Evolutionary conservation across 176 grass and related monocot species (phyloP).

Genomic region (Poa pratensis): DNA sequence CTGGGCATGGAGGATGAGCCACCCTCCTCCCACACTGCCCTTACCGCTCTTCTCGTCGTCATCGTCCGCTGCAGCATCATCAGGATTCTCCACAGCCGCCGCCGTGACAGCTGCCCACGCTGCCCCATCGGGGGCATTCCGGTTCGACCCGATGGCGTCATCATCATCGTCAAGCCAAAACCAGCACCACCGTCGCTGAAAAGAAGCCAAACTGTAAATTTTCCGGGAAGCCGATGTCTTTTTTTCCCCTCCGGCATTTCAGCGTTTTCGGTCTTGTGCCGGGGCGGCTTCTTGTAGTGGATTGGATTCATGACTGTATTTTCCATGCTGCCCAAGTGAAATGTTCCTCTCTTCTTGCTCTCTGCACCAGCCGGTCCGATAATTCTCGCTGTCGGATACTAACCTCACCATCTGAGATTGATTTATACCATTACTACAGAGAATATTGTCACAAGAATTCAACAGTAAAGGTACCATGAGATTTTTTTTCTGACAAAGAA

Average conservation of each 20-base stretch:
- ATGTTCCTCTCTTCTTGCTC: constrained; percentile 11
- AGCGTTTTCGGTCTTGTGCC: constrained; percentile 43
- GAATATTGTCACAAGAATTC: constrained; percentile 29
- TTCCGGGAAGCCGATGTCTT: constrained; percentile 40
- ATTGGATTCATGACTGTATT: constrained; percentile 46
- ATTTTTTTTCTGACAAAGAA: not conserved
- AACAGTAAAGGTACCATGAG: constrained; percentile 10
- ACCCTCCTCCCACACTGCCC: constrained; percentile 26
- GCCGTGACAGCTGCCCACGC: constrained; percentile 43
- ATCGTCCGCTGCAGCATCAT: constrained; percentile 90
- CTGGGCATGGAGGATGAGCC: constrained; percentile 61
- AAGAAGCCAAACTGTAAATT: constrained; percentile 53
- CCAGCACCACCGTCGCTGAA: constrained; percentile 30
- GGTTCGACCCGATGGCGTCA: constrained; percentile 41
- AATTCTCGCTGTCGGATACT: constrained; percentile 6
- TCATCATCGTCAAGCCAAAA: constrained; percentile 52
- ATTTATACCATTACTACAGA: constrained; percentile 40
- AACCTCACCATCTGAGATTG: constrained; percentile 38
- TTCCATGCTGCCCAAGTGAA: constrained; percentile 37
- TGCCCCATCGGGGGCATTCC: constrained; percentile 31
- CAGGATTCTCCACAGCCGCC: constrained; percentile 89
- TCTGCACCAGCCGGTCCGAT: not conserved
- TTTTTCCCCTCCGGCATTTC: constrained; percentile 37
- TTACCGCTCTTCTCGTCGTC: constrained; percentile 50
- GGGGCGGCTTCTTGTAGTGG: constrained; percentile 54